These are phyloP conservation scores for Fusarium drepaniforme DNA, from an alignment of 2,329 filamentous ascomycete genomes.

Conservation along the genomic window DNA sequence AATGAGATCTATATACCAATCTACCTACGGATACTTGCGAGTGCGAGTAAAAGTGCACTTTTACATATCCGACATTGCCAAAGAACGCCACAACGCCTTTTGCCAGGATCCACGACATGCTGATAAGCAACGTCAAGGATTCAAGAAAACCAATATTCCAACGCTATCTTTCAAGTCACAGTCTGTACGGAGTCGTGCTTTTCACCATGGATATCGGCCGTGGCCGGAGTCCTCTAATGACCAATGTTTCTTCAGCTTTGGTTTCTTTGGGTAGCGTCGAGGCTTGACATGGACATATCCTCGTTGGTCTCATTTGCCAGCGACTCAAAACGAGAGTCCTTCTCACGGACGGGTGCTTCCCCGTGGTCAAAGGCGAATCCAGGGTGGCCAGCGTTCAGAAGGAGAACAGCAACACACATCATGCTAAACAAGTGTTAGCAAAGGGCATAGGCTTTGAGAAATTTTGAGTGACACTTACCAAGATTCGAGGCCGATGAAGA, in stretches of 20 bases:
- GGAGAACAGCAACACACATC: slow-evolving; percentile 38
- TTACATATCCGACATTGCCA: not conserved
- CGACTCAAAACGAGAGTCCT: slow-evolving; percentile 5
- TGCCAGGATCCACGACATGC: not conserved
- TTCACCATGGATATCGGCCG: not conserved
- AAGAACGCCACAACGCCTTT: slow-evolving; percentile 14
- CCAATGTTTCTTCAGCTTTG: not conserved
- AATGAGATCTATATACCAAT: slow-evolving; percentile 5
- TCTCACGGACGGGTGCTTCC: slow-evolving; percentile 3
- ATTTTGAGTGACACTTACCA: slow-evolving; percentile 21
- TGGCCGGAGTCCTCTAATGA: not conserved
- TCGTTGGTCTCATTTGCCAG: slow-evolving; percentile 10
- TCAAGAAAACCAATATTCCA: not conserved
- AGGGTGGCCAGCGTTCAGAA: slow-evolving; percentile 40
- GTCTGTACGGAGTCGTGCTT: not conserved
- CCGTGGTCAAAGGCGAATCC: slow-evolving; percentile 27
- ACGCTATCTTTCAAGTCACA: not conserved
- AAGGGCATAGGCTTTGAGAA: not conserved
- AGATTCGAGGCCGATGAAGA: slow-evolving; percentile 44
- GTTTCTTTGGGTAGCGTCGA: not conserved
- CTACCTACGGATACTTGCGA: not conserved
- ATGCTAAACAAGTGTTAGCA: slow-evolving; percentile 30
- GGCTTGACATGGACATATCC: slow-evolving; percentile 6
- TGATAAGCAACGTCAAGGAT: not conserved
- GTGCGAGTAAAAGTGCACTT: not conserved